These are phyloP conservation scores for Penicillium palitans DNA, from an alignment of 2,329 filamentous ascomycete species.

Conservation along the genomic window DNA sequence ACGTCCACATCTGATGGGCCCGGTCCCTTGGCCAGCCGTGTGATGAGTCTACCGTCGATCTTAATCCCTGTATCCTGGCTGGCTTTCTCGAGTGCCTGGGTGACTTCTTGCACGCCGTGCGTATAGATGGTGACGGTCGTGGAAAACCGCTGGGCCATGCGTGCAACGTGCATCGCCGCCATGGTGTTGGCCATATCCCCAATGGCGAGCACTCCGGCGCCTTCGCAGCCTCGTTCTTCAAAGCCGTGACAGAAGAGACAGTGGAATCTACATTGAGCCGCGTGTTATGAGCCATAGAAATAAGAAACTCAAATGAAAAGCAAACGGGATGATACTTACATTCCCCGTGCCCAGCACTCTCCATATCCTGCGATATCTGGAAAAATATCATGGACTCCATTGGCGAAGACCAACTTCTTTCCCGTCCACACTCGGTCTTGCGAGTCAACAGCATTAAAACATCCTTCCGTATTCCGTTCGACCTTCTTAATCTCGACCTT, in stretches of 20 bases:
- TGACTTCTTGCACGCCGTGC: not conserved
- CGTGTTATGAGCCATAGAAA: not conserved
- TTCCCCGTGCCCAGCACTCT: not conserved
- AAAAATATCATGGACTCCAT: not conserved
- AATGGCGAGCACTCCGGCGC: not conserved
- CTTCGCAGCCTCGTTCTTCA: not conserved
- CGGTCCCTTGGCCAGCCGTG: not conserved
- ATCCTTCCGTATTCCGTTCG: not conserved
- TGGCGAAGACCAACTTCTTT: not conserved
- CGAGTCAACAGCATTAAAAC: not conserved
- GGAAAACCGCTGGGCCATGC: not conserved
- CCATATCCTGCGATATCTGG: not conserved
- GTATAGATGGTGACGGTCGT: not conserved
- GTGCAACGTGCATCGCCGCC: not conserved
- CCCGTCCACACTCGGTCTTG: not conserved
- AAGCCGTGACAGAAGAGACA: not conserved
- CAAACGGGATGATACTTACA: not conserved
- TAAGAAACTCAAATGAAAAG: not conserved
- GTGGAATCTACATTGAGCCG: not conserved
- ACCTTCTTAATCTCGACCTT: too few relatives aligned
- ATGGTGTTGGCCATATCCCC: not conserved
- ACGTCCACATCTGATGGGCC: not conserved
- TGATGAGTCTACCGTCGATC: not conserved
- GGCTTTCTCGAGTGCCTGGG: not conserved
- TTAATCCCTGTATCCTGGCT: not conserved